Conservation (phyloP, 2,329 filamentous ascomycete genomes). For the Penicillium sp. region DNA sequence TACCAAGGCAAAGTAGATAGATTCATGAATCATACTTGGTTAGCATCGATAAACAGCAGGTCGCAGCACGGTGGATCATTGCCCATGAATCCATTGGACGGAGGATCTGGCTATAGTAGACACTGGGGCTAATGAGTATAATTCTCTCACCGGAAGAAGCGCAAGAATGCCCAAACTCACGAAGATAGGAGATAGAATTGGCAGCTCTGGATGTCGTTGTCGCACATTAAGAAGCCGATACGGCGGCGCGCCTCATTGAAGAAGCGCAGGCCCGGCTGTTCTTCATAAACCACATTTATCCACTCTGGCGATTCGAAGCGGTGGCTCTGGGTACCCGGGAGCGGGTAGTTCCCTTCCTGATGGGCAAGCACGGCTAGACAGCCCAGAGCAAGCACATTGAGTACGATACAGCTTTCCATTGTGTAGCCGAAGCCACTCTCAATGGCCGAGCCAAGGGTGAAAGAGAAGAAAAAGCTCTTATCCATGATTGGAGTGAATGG, state of each 20-base stretch:
- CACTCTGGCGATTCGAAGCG: constrained; percentile 40
- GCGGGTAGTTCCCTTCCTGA: constrained; percentile 49
- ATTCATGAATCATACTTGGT: constrained; percentile 41
- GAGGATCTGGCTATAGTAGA: constrained; percentile 53
- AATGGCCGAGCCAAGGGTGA: constrained; percentile 49
- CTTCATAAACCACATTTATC: constrained; percentile 39
- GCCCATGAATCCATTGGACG: constrained; percentile 56
- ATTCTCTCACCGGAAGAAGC: not conserved
- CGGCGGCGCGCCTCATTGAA: constrained; percentile 55
- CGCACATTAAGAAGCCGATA: constrained; percentile 52
- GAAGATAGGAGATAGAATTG: constrained; percentile 54
- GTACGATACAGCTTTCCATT: constrained; percentile 52
- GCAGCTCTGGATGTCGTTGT: constrained; percentile 51
- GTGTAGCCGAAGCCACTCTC: constrained; percentile 52
- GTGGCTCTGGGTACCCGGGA: constrained; percentile 38
- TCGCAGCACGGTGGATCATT: constrained; percentile 52
- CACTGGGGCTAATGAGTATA: constrained; percentile 20
- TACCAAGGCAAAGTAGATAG: constrained; percentile 9
- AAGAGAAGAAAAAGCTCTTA: constrained; percentile 52
- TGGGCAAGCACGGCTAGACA: constrained; percentile 51
- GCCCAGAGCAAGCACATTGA: constrained; percentile 53
- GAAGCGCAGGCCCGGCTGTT: constrained; percentile 50
- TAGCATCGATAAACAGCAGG: constrained; percentile 50
- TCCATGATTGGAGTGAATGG: constrained; percentile 54
- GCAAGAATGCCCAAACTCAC: constrained; percentile 26